Percentiles rank a stretch among this genome's conserved stretches.
These are phyloP conservation scores for Avena eriantha DNA, from an alignment of 176 grass and related monocot species.

Conservation along the genomic window DNA sequence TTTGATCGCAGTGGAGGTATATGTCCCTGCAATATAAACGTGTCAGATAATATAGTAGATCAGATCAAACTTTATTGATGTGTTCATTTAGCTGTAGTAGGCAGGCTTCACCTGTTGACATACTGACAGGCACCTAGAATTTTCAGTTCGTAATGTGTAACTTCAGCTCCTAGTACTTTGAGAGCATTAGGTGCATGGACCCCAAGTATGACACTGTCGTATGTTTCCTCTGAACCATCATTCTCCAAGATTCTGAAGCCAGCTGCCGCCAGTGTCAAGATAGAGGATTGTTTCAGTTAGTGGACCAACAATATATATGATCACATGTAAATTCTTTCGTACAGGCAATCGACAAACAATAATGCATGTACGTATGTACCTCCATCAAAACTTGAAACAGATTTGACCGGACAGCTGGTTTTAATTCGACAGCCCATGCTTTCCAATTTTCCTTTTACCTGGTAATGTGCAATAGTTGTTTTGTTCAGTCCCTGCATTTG, in stretches of 20 bases:
- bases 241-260: slow-evolving; percentile 9
- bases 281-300: neutral
- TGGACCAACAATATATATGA: neutral
- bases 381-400: slow-evolving; percentile 17
- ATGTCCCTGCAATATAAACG: neutral
- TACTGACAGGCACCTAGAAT: slow-evolving; percentile 8
- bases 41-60: neutral
- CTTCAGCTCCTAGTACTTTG: neutral
- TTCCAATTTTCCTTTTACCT: slow-evolving; percentile 5
- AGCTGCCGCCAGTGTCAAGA: neutral
- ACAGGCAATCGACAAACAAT: neutral
- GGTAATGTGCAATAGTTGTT: neutral
- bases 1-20: slow-evolving; percentile 21
- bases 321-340: neutral
- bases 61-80: slow-evolving; percentile 17
- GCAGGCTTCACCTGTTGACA: neutral
- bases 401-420: neutral
- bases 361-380: neutral
- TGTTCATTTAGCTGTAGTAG: neutral
- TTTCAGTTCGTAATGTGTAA: neutral
- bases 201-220: slow-evolving; percentile 6
- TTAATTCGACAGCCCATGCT: slow-evolving; percentile 15
- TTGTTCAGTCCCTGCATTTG: neutral
- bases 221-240: slow-evolving; percentile 5
- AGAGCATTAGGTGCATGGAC: slow-evolving; percentile 15